Percentiles rank a stretch among this genome's conserved stretches.
phyloP scores from a whole-genome alignment of 331 rosid species.

The Telfairia occidentalis region DNA sequence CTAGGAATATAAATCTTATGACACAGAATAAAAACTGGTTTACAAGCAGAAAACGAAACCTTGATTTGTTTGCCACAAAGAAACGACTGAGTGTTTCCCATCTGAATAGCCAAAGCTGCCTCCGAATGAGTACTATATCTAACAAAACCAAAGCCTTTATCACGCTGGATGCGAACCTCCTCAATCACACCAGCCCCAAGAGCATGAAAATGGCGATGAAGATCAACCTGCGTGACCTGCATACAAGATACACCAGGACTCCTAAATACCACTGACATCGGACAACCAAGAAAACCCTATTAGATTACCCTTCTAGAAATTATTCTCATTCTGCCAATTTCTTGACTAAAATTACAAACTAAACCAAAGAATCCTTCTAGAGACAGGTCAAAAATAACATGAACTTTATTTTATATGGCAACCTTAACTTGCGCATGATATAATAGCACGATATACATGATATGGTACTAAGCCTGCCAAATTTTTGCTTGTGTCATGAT shows the following conservation, averaged over 20 bases:
- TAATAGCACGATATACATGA: too few species aligned
- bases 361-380: not conserved
- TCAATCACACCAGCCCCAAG: slow-evolving; percentile 92
- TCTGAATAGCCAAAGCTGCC: slow-evolving; percentile 92
- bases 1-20: not conserved
- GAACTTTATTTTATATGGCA: not conserved
- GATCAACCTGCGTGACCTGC: slow-evolving; percentile 81
- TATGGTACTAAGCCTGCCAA: too few species aligned
- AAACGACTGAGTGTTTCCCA: slow-evolving; percentile 69
- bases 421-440: not conserved
- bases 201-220: slow-evolving; percentile 80
- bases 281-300: not conserved
- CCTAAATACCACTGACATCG: not conserved
- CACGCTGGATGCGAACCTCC: slow-evolving; percentile 95
- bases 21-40: not conserved
- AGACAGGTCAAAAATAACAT: not conserved
- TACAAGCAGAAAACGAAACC: slow-evolving; percentile 32
- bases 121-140: slow-evolving; percentile 70
- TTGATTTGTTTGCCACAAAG: slow-evolving; percentile 73
- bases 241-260: too few species aligned
- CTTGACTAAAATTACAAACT: not conserved
- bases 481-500: too few species aligned
- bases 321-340: not conserved
- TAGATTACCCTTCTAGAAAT: not conserved
- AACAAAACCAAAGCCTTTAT: slow-evolving; percentile 96